Evolutionary conservation across 768 basidiomycete species (phyloP), one percentile per base, ranked within the genome.

Genomic region (Phlebiopsis flavidoalba): DNA sequence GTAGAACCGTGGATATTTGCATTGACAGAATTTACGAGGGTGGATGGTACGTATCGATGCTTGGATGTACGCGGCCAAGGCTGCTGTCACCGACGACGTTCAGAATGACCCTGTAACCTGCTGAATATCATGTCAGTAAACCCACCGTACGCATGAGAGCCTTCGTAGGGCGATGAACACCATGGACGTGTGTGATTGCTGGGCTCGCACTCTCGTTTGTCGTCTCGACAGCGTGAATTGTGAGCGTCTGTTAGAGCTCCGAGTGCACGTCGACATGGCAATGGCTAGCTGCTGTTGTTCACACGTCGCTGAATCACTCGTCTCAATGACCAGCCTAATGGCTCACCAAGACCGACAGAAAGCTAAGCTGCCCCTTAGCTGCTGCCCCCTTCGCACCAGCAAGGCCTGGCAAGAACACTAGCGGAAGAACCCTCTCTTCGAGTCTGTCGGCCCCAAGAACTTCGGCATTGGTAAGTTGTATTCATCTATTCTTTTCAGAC

Each of bases 361-460:
- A 91, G 81, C n/a, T n/a, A 93, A 90, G 79, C 90, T n/a, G n/a
- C n/a, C n/a, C 89, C 66, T n/a, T n/a, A n/a, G 92, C 92, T 65
- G 82, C 88, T 60, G 89, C 92, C 14, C 91, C 92, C 50, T 87
- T 86, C 69, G 88, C n/a, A n/a, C 89, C 72, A 87, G 87, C 69
- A 82, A 82, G 81, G 92, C 92, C 78, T 58, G 59, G 8, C 93
- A 94, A 78, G 69, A 75, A 40, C 86, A 86, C 75, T 6, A n/a
- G n/a, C n/a, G n/a, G n/a, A 96, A 95, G 81, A 98, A 98, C 83
- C 96, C 96, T 69, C 86, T 98, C 67, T 97, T 98, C 75, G 95
- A 98, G 81, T 74, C 93, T 58, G n/a, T n/a, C n/a, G 80, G 73
- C 63, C 85, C 94, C 69, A 91, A 89, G 76, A 95, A 95, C 82